Evolutionary conservation across 768 basidiomycete species (phyloP), one percentile per base, ranked within the genome.

Genomic region (Agaricus bisporus): DNA sequence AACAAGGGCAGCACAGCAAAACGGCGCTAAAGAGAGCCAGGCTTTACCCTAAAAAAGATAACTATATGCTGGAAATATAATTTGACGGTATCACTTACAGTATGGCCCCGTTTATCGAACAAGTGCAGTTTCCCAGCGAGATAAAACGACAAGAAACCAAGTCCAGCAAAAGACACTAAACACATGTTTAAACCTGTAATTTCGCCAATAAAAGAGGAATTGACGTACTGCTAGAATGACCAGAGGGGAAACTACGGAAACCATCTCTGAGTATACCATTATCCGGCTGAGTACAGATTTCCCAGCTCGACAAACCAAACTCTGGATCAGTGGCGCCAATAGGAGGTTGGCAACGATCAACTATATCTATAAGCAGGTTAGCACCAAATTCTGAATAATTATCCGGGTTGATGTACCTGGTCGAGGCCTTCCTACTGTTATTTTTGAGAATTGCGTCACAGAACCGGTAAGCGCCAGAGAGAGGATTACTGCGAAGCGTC

Each of bases 71-170:
- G 35, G 49, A 49, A n/a, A 53, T 29, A 17, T 29, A 38, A 41
- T 25, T 49, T 32, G 32, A 41, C 35, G 10, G 45, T 26, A 55
- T 35, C 39, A 67, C 78, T 51, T 65, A 87, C 82, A 52, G 81
- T 70, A 63, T 91, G 81, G 3, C 93, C 94, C 43, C 82, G 77
- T 22, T 73, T 74, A 64, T 97, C 93, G 58, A 93, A 95, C 5
- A 98, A 70, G 63, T 95, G 94, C 61, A 95, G 71, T 68, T 98
- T 98, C 2, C 95, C 97, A 10, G 91, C 88, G 5, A 95, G 70
- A 66, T 97, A 98, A 58, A 90, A 85, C 1, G 87, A 74, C 38
- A 98, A 74, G 70, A 94, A 95, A 1, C 89, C 91, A 7, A 99
- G 76, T 1, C 95, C 95, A 5, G 93, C 91, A 65, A 95, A 98